A percentile compares a stretch with the other conserved stretches of the same genome.
These are phyloP conservation scores for Alternaria solani DNA, from an alignment of 2,329 filamentous ascomycete species.

Conservation along the genomic window DNA sequence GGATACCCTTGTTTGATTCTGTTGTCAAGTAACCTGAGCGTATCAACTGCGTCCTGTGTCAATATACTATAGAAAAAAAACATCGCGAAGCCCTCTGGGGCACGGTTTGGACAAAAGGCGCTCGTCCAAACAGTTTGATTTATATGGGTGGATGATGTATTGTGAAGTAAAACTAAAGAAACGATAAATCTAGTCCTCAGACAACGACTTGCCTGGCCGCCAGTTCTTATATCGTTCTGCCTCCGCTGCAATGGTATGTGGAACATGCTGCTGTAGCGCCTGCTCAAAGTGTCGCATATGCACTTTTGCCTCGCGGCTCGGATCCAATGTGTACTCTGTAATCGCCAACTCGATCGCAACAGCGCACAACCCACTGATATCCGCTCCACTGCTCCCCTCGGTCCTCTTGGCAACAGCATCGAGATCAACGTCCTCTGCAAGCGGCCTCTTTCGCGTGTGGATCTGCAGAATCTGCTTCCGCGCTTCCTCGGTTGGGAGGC, in stretches of 20 bases:
- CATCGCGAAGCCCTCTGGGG: background rate
- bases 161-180: background rate
- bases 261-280: slow-evolving; percentile 51
- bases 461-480: slow-evolving; percentile 79
- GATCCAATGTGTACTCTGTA: slow-evolving; percentile 37
- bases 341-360: slow-evolving; percentile 51
- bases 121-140: background rate
- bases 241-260: slow-evolving; percentile 53
- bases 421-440: slow-evolving; percentile 71
- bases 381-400: slow-evolving; percentile 85
- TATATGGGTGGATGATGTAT: background rate
- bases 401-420: slow-evolving; percentile 68
- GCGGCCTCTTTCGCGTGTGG: slow-evolving; percentile 67
- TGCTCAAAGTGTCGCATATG: slow-evolving; percentile 61
- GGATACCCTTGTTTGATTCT: slow-evolving; percentile 1
- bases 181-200: slow-evolving; percentile 15
- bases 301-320: slow-evolving; percentile 34
- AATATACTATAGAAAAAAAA: background rate
- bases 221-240: slow-evolving; percentile 55
- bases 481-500: slow-evolving; percentile 76
- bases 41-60: background rate
- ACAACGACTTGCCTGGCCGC: slow-evolving; percentile 48
- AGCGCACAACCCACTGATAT: slow-evolving; percentile 70
- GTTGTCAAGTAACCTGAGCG: background rate
- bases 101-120: background rate